Percentiles rank a stretch among this genome's conserved stretches.
Conservation (phyloP, 129 eudicot genomes). For the Cynara cardunculus region DNA sequence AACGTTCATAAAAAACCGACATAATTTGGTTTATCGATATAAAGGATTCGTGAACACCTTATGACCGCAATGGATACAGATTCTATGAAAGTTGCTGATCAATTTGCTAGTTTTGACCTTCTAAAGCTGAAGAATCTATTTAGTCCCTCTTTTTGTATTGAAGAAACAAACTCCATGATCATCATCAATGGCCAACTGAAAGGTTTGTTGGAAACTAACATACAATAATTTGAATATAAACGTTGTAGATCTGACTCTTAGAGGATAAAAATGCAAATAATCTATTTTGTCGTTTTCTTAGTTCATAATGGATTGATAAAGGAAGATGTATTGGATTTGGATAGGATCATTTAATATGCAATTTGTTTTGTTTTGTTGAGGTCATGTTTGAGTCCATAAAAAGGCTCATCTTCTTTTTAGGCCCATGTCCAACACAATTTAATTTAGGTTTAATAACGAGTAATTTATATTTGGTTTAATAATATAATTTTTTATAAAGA, state of each 20-base stretch:
- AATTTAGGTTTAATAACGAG: too few relatives aligned
- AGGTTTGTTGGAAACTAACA: slow-evolving; percentile 28
- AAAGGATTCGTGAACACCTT: slow-evolving; percentile 15
- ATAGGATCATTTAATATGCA: too few relatives aligned
- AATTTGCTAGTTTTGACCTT: slow-evolving; percentile 34
- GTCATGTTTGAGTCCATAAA: too few relatives aligned
- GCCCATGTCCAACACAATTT: too few relatives aligned
- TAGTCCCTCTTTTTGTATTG: slow-evolving; percentile 35
- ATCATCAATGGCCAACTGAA: slow-evolving; percentile 46
- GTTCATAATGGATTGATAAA: too few relatives aligned
- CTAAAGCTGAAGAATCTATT: slow-evolving; percentile 32
- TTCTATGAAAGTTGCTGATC: slow-evolving; percentile 39
- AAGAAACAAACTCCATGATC: slow-evolving; percentile 47
- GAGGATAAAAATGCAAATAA: not conserved
- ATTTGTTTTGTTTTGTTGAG: too few relatives aligned
- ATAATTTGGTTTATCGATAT: not conserved
- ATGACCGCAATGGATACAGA: slow-evolving; percentile 29
- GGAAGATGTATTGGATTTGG: too few relatives aligned
- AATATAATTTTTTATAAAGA: too few relatives aligned
- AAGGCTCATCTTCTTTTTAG: too few relatives aligned
- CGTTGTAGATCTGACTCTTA: not conserved
- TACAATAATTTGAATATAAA: not conserved
- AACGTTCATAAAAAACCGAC: not conserved
- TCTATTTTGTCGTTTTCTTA: too few relatives aligned
- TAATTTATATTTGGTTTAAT: too few relatives aligned